Conservation (phyloP, 345 rosid species). For the Citropsis articulata region DNA sequence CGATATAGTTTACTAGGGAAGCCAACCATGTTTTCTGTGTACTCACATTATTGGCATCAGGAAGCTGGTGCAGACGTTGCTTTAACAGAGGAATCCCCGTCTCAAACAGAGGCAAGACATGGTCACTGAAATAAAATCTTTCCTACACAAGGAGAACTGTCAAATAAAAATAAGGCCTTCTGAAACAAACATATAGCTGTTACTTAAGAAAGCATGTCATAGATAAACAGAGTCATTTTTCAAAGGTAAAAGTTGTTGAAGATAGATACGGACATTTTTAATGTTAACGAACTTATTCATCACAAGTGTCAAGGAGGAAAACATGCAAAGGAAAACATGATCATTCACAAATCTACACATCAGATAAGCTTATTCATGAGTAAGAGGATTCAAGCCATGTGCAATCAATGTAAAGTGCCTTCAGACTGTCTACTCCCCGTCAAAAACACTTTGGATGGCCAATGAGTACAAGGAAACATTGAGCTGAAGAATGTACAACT, state of each 20-base stretch:
- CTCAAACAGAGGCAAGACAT: conserved; percentile 94
- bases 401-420: neutral
- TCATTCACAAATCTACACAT: neutral
- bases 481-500: neutral
- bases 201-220: neutral
- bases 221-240: neutral
- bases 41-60: conserved; percentile 64
- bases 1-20: conserved; percentile 4
- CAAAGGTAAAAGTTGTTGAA: neutral
- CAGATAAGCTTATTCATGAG: neutral
- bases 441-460: neutral
- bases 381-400: neutral
- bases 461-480: neutral
- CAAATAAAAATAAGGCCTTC: neutral
- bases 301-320: neutral
- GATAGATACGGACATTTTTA: neutral
- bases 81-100: conserved; percentile 92
- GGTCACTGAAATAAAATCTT: conserved; percentile 93
- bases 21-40: neutral
- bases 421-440: neutral
- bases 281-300: neutral
- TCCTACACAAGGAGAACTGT: conserved; percentile 48
- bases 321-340: neutral
- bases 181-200: neutral
- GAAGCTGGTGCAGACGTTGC: conserved; percentile 79